These are phyloP conservation scores for Lecanicillium sp. DNA, from an alignment of 2,329 filamentous ascomycete genomes.

Conservation along the genomic window DNA sequence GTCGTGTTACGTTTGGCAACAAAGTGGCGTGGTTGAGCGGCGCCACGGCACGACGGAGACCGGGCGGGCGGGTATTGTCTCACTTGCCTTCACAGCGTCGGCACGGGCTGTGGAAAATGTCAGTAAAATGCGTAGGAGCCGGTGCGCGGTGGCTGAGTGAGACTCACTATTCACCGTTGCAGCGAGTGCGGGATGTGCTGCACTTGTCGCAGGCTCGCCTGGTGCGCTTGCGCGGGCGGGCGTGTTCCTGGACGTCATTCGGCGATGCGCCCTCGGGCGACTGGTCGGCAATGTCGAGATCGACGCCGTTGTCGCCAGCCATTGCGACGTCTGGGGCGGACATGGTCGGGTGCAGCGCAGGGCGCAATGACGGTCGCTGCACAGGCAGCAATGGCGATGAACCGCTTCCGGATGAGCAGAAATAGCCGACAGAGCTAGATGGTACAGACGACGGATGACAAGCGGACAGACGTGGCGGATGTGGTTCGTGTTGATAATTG, in stretches of 20 bases:
- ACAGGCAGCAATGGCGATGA: not conserved
- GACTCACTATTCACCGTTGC: slow-evolving; percentile 38
- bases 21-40: not conserved
- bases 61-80: not conserved
- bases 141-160: not conserved
- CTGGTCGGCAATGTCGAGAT: slow-evolving; percentile 14
- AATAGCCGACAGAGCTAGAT: too few species aligned
- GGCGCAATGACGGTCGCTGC: too few species aligned
- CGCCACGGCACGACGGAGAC: too few species aligned
- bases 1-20: too few species aligned
- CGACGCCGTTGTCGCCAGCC: slow-evolving; percentile 1
- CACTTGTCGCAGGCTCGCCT: slow-evolving; percentile 28
- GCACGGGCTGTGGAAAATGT: slow-evolving; percentile 20
- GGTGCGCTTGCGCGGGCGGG: slow-evolving; percentile 24
- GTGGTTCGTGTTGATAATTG: too few species aligned
- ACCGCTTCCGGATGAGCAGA: not conserved
- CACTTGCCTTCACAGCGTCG: slow-evolving; percentile 32
- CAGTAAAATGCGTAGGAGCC: not conserved
- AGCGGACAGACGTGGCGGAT: too few species aligned
- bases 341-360: too few species aligned
- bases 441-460: too few species aligned
- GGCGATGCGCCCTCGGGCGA: slow-evolving; percentile 15
- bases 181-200: slow-evolving; percentile 35
- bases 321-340: not conserved
- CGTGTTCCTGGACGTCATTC: slow-evolving; percentile 14